These are phyloP conservation scores for Rhytidiadelphus loreus DNA, from an alignment of 225 moss, liverwort and hornwort genomes.

Conservation along the genomic window DNA sequence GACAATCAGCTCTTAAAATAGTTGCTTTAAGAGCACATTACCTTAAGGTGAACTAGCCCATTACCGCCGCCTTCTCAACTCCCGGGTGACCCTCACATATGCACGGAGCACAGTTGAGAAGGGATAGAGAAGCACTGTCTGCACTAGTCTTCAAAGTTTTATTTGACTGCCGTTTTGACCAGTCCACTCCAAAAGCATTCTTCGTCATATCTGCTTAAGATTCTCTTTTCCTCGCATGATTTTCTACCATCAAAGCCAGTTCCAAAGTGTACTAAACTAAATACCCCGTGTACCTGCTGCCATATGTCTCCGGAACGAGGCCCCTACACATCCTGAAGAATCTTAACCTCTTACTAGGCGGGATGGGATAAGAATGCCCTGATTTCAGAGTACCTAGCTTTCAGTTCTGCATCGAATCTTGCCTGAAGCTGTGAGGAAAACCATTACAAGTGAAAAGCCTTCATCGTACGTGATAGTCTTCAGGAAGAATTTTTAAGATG, in stretches of 20 bases:
- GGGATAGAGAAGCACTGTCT: too few relatives aligned
- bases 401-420: not conserved
- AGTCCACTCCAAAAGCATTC: not conserved
- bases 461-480: too few relatives aligned
- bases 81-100: too few relatives aligned
- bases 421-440: too few relatives aligned
- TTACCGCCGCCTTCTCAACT: not conserved
- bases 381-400: not conserved
- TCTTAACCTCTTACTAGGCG: not conserved
- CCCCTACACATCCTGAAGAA: not conserved
- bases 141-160: not conserved
- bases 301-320: not conserved
- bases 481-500: not conserved
- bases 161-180: not conserved
- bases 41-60: too few relatives aligned
- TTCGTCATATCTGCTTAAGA: not conserved
- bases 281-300: not conserved
- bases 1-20: too few relatives aligned
- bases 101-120: too few relatives aligned
- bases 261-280: not conserved
- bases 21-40: too few relatives aligned
- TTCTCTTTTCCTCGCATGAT: not conserved
- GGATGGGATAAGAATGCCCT: not conserved
- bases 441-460: too few relatives aligned
- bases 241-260: not conserved